Evolutionary conservation across 768 basidiomycete species (phyloP).

Genomic region (Phlebiopsis flavidoalba): DNA sequence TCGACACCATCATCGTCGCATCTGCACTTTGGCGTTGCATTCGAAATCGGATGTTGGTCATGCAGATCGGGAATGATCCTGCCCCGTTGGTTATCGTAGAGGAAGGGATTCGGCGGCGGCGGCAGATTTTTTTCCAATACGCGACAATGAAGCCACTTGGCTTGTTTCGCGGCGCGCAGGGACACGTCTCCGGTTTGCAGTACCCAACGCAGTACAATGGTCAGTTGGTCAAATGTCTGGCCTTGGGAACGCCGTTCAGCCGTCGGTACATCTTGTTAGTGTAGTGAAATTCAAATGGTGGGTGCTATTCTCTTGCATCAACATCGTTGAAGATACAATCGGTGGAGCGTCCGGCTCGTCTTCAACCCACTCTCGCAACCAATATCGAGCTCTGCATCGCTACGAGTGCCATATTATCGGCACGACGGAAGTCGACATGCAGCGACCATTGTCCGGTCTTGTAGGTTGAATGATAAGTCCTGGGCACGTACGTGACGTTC

Average conservation of each 20-base stretch:
- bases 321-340: slow-evolving; percentile 66
- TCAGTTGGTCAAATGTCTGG: slow-evolving; percentile 55
- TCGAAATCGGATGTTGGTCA: slow-evolving; percentile 61
- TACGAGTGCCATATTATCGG: slow-evolving; percentile 38
- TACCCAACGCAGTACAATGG: slow-evolving; percentile 71
- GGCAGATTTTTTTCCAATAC: slow-evolving; percentile 14
- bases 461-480: slow-evolving; percentile 57
- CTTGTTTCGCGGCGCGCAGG: slow-evolving; percentile 55
- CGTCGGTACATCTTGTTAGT: slow-evolving; percentile 78
- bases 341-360: slow-evolving; percentile 68
- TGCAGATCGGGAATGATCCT: slow-evolving; percentile 34
- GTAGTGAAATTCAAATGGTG: slow-evolving; percentile 85
- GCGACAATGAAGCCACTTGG: slow-evolving; percentile 30
- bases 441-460: slow-evolving; percentile 63
- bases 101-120: slow-evolving; percentile 33
- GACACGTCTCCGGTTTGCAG: slow-evolving; percentile 73
- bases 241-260: slow-evolving; percentile 58
- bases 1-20: slow-evolving; percentile 71
- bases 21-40: slow-evolving; percentile 75
- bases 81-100: slow-evolving; percentile 64
- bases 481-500: slow-evolving; percentile 22
- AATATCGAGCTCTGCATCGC: slow-evolving; percentile 64
- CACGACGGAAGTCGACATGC: slow-evolving; percentile 30
- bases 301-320: slow-evolving; percentile 63
- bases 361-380: slow-evolving; percentile 55